Percentiles rank a stretch among this genome's conserved stretches.
These are phyloP conservation scores for Bertia moriformis DNA, from an alignment of 2,329 filamentous ascomycete species.

Conservation along the genomic window DNA sequence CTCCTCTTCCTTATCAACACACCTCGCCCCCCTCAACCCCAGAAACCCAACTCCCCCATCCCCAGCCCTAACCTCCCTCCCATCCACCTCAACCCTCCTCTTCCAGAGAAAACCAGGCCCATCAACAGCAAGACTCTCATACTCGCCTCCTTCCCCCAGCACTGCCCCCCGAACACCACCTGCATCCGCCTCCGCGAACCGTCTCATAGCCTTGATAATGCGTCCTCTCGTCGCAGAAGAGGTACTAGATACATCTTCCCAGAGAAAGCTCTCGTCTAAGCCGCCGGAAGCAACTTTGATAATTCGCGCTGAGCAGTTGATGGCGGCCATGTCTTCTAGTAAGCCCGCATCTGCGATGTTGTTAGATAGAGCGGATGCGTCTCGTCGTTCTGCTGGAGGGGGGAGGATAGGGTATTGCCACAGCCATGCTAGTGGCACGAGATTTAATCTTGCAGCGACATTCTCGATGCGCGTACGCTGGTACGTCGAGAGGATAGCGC, in stretches of 20 bases:
- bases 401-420: slow-evolving; percentile 81
- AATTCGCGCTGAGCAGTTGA: slow-evolving; percentile 73
- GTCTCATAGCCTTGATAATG: slow-evolving; percentile 27
- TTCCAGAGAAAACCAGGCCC: slow-evolving; percentile 44
- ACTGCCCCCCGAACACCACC: slow-evolving; percentile 35
- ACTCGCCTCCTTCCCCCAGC: slow-evolving; percentile 51
- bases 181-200: slow-evolving; percentile 25
- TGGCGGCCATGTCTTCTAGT: slow-evolving; percentile 65
- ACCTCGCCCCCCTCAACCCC: slow-evolving; percentile 23
- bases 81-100: slow-evolving; percentile 29
- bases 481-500: slow-evolving; percentile 88
- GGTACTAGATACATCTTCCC: slow-evolving; percentile 59
- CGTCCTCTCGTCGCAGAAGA: slow-evolving; percentile 34
- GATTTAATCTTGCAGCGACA: slow-evolving; percentile 68
- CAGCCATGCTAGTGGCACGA: slow-evolving; percentile 71
- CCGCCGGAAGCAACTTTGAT: slow-evolving; percentile 91
- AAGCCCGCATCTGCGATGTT: slow-evolving; percentile 38
- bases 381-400: slow-evolving; percentile 21
- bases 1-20: slow-evolving; percentile 11
- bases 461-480: slow-evolving; percentile 93
- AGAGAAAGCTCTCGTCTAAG: slow-evolving; percentile 66
- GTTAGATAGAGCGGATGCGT: slow-evolving; percentile 4
- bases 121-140: slow-evolving; percentile 45
- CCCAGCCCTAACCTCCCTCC: slow-evolving; percentile 19
- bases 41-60: slow-evolving; percentile 38